Evolutionary conservation across 768 basidiomycete genomes (phyloP), one percentile per base, ranked within the genome.

Genomic region (Lactifluus subvellereus): DNA sequence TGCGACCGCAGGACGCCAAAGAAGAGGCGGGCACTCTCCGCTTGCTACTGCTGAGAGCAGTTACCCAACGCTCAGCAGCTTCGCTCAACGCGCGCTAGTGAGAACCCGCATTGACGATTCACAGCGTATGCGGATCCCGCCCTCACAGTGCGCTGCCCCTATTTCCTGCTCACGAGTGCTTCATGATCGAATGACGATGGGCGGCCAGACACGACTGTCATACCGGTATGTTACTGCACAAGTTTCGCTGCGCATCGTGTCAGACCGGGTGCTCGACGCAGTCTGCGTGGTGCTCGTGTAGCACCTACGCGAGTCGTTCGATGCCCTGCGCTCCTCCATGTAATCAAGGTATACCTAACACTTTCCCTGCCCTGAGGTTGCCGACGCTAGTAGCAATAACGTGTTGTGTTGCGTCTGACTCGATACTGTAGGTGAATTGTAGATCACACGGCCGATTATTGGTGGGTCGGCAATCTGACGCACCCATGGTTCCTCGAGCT

Each of bases 391-490:
- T 43, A 16, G 42, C 14, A 13, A 11, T n/a, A 16, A 10, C 22
- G 0, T 18, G 22, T 30, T 30, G 14, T 9, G 6, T 27, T 9
- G 6, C 42, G 42, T 27, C 30, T 38, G 54, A 43, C 38, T 8
- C 20, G 16, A 8, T 35, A 10, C 30, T 30, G 6, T 66, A 94
- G 91, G 79, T 95, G 66, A 80, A 77, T 2, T 20, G 84, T 97
- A 58, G 84, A 89, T 48, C 89, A 92, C 62, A 87, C 83, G 2
- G 94, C 94, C 0, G 88, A 27, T 27, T 27, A 94, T 69, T 98
- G 95, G 95, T 99, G 96, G 96, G 79, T 99, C 2, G 94, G 95
- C 0, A 85, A 89, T 59, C 80, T 96, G 45, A 84, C 91, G 58
- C 87, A 88, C 62, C 81, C 81, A 4, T 97, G 91, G 85, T 96